Base-by-base conservation (phyloP, 352 stramenopile species). In the Globisporangium rhizosaccharum region DNA sequence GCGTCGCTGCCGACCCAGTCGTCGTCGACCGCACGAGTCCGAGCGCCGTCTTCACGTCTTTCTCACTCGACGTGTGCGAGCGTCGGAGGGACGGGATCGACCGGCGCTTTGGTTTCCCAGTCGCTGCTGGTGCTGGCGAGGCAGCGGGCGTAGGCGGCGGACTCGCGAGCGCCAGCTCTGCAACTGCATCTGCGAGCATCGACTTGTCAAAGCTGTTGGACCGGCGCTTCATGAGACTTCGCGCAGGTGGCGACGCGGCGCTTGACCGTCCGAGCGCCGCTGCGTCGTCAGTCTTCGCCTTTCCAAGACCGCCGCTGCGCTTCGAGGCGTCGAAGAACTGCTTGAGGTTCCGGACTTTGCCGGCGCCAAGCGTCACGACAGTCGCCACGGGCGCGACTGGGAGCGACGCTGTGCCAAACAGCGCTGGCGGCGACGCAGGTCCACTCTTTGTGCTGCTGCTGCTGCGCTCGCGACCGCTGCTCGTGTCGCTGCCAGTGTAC, bases 171-270 rank as follows among this genome's bases (percentile, higher is more conserved):
- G 50, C 53, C 26, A 69, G 59, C 36, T 68, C 51, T 8, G 62
- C 55, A 6, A 71, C 66, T 25, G 71, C 71, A 55, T 66, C 76
- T 8, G 65, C 50, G 11, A 67, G 50, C 12, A 65, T 63, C 7
- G 67, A 61, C 53, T 78, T 81, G 50, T 79, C 71, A 47, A 78
- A 71, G 46, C 69, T 82, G 28, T 66, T 77, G 1, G 69, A 82
- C 36, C 73, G 62, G 36, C 63, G 69, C 68, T 74, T 81, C 41
- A 71, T 28, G 11, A 79, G 26, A 26, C 63, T 55, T 25, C 59
- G 65, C 18, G 67, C 10, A 15, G 18, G 10, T 4, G 44, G 18
- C n/a, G 44, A 26, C 44, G 44, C 11, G 14, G 23, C 30, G 30
- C n/a, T 23, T 2, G 18, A 33, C 17, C 33, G 51, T 15, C 33